A percentile compares a stretch with the other conserved stretches of the same genome.
Evolutionary conservation across 1,284 basidiomycete species (phyloP).

Genomic region (Hypsizygus ulmarius): DNA sequence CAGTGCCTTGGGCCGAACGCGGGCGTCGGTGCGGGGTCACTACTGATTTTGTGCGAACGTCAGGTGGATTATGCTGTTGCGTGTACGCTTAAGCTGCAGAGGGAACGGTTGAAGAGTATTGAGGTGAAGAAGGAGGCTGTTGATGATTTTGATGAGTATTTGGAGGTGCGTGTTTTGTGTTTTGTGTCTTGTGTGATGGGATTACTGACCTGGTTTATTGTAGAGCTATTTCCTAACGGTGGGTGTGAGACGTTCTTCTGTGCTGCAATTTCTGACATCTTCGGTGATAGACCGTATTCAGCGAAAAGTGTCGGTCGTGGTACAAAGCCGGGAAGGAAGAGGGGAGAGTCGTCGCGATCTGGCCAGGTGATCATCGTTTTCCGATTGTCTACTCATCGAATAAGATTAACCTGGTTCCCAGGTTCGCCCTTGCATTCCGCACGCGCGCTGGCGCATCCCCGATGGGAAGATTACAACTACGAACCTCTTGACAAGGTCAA

Average conservation of each 20-base stretch:
- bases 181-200: background rate
- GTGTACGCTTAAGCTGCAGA: constrained; percentile 55
- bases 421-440: constrained; percentile 55
- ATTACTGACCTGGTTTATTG: background rate
- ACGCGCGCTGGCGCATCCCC: constrained; percentile 47
- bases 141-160: constrained; percentile 56
- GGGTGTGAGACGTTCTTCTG: constrained; percentile 12
- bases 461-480: constrained; percentile 67
- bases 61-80: constrained; percentile 54
- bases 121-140: constrained; percentile 57
- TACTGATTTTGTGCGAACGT: constrained; percentile 52
- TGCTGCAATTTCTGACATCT: background rate
- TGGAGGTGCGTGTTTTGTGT: constrained; percentile 36
- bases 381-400: background rate
- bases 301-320: constrained; percentile 61
- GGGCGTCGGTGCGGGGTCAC: constrained; percentile 47
- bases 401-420: constrained; percentile 18
- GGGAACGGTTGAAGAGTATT: constrained; percentile 58
- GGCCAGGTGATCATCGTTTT: constrained; percentile 46
- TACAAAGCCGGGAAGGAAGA: constrained; percentile 62
- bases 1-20: constrained; percentile 56
- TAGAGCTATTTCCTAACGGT: constrained; percentile 51
- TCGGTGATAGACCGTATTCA: constrained; percentile 51
- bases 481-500: constrained; percentile 40
- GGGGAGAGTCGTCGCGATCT: constrained; percentile 55